Percentiles rank a stretch among this genome's conserved stretches.
phyloP scores from a whole-genome alignment of 768 basidiomycete species.

The Leucosporidium scottii region DNA sequence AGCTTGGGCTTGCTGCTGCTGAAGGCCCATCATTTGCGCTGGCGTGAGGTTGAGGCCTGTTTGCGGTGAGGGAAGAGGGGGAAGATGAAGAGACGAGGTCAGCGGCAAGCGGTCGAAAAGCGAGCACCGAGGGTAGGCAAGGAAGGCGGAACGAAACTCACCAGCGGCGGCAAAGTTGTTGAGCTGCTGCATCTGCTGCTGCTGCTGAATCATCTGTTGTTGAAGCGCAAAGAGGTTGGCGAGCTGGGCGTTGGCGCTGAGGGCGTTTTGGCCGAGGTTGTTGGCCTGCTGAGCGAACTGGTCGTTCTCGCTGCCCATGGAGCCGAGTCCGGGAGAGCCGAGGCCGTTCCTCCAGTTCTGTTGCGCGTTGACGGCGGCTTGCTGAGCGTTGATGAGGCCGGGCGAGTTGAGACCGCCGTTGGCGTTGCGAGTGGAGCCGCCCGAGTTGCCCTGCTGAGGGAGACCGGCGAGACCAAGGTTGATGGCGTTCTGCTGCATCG shows the following conservation, averaged over 20 bases:
- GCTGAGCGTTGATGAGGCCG: slow-evolving; percentile 24
- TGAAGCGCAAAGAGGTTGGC: slow-evolving; percentile 40
- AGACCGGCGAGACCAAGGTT: slow-evolving; percentile 52
- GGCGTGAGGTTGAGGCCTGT: slow-evolving; percentile 25
- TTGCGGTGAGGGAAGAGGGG: too few relatives aligned
- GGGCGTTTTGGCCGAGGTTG: neutral
- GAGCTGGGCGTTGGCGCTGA: slow-evolving; percentile 31
- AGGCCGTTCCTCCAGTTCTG: slow-evolving; percentile 36
- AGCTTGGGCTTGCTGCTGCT: slow-evolving; percentile 27
- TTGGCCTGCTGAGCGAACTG: neutral
- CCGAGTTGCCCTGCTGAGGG: slow-evolving; percentile 32
- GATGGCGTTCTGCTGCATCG: slow-evolving; percentile 36
- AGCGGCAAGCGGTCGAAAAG: too few relatives aligned
- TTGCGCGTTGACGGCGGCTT: slow-evolving; percentile 37
- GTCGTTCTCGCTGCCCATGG: slow-evolving; percentile 18
- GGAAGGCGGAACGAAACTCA: neutral
- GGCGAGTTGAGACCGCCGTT: slow-evolving; percentile 17
- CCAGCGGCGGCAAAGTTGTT: slow-evolving; percentile 24
- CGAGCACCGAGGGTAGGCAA: too few relatives aligned
- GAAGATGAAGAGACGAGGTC: too few relatives aligned
- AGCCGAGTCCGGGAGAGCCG: slow-evolving; percentile 17
- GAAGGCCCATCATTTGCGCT: slow-evolving; percentile 14
- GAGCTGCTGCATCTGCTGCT: slow-evolving; percentile 39
- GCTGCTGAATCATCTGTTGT: slow-evolving; percentile 40
- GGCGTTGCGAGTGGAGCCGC: neutral